Base-by-base conservation (phyloP, 2,329 filamentous ascomycete species). In the Hansfordia pulvinata region DNA sequence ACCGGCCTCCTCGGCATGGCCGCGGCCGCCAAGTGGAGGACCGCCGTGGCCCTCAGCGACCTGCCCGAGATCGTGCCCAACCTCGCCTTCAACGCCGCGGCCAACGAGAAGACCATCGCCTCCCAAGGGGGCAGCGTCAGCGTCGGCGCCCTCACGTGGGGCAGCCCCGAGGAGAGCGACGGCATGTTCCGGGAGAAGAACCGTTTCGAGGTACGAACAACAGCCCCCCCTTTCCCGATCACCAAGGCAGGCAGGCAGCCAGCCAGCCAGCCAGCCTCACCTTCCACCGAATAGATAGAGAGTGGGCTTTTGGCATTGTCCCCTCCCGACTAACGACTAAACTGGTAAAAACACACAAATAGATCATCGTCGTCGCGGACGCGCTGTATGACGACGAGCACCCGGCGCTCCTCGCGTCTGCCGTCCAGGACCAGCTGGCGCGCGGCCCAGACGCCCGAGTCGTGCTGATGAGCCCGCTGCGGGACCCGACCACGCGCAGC, bases 1-100 rank as follows among this genome's bases (percentile, higher is more conserved):
- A 96, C 88, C 0, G 88, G 88, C 0, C 64, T 98, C n/a, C 69
- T 93, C 8, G 90, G 90, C 1, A 60, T 96, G 22, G 79, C 86
- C 2, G 83, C 86, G 14, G 83, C 85, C 6, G 73, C 71, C 10
- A 58, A 83, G 14, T 79, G 80, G 59, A 58, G 60, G 22, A 64
- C 66, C 1, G 55, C 66, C 11, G 77, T 93, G 4, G 56, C 78
- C 8, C 60, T 94, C 27, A 93, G 82, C 19, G 90, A 96, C 46
- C 57, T 96, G 16, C 77, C 81, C 0, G 66, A 66, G n/a, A 94
- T 96, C 40, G 65, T 88, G 25, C 62, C 75, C 0, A 96, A 96
- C 37, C 63, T 96, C 4, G 53, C 62, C n/a, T 62, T 69, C 38
- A 98, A 96, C 40, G 66, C 75, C 1, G 56, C 63, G 5, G 54